These are phyloP conservation scores for Dryas drummondii DNA, from an alignment of 306 rosid species.

Conservation along the genomic window DNA sequence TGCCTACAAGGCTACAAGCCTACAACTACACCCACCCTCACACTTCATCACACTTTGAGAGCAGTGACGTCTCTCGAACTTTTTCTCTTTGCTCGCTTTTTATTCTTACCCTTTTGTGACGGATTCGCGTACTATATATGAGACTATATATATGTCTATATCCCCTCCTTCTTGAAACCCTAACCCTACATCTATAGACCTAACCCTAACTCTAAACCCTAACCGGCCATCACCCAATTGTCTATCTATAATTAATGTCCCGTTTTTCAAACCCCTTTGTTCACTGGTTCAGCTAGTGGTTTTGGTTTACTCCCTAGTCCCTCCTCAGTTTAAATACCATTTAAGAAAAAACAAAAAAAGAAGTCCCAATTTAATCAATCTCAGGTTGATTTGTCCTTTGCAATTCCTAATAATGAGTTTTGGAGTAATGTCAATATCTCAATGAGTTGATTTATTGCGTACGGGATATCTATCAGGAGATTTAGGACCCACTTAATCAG, in stretches of 20 bases:
- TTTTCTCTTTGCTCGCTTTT: slow-evolving; percentile 27
- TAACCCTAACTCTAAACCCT: slow-evolving; percentile 15
- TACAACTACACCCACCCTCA: neutral
- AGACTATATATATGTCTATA: too few species aligned
- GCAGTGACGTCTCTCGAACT: slow-evolving; percentile 44
- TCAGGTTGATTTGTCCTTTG: neutral
- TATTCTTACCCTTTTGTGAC: slow-evolving; percentile 42
- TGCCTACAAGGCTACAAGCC: too few species aligned
- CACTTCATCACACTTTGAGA: neutral
- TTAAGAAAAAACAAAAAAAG: neutral
- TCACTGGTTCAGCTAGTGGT: neutral
- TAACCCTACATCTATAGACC: slow-evolving; percentile 28
- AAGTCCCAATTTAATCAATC: neutral
- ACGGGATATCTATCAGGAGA: slow-evolving; percentile 36
- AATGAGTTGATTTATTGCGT: slow-evolving; percentile 18
- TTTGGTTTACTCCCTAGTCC: too few species aligned
- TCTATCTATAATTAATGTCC: neutral
- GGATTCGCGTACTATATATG: slow-evolving; percentile 41
- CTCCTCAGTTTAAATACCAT: neutral
- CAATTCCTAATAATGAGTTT: neutral
- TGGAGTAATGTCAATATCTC: neutral
- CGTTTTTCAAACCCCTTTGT: neutral
- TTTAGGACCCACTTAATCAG: slow-evolving; percentile 50
- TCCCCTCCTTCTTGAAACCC: slow-evolving; percentile 22
- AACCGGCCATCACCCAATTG: neutral